phyloP scores from a whole-genome alignment of 1,284 basidiomycete genomes.

The Cryptococcus jaspeensis region DNA sequence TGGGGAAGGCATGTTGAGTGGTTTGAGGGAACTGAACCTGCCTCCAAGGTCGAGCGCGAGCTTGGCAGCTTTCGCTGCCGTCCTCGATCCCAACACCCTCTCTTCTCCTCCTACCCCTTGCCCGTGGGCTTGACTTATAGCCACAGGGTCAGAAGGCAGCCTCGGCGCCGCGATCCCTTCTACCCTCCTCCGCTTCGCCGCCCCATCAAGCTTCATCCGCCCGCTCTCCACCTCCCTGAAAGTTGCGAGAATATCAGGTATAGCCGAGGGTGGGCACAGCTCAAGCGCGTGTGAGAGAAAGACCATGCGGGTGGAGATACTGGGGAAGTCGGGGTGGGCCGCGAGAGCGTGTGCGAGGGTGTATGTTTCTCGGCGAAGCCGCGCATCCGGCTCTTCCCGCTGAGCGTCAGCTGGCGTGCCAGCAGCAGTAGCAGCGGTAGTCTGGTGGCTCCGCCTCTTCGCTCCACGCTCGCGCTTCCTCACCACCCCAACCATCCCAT shows the following conservation, averaged over 20 bases:
- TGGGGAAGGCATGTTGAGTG: not conserved
- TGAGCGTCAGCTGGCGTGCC: not conserved
- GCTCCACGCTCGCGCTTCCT: constrained; percentile 3
- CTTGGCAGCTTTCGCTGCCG: constrained; percentile 46
- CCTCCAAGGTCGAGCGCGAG: constrained; percentile 36
- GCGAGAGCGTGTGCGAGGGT: constrained; percentile 57
- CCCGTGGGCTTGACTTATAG: not conserved
- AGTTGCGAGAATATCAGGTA: constrained; percentile 67
- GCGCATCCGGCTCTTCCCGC: not conserved
- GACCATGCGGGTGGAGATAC: constrained; percentile 64
- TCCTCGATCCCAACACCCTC: constrained; percentile 43
- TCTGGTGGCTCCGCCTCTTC: not conserved
- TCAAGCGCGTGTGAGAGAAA: constrained; percentile 80
- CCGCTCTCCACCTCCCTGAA: constrained; percentile 61
- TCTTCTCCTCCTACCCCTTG: constrained; percentile 19
- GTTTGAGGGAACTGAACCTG: constrained; percentile 7
- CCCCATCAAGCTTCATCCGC: constrained; percentile 28
- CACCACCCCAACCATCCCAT: constrained; percentile 68
- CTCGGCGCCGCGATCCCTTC: constrained; percentile 16
- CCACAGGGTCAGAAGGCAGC: constrained; percentile 2
- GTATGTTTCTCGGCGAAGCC: constrained; percentile 57
- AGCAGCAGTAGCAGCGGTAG: constrained; percentile 5
- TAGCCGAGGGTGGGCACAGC: constrained; percentile 76
- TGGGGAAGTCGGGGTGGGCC: constrained; percentile 69
- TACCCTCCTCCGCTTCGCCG: constrained; percentile 23